These are phyloP conservation scores for Rosa rugosa DNA, from an alignment of 306 rosid genomes.

Conservation along the genomic window DNA sequence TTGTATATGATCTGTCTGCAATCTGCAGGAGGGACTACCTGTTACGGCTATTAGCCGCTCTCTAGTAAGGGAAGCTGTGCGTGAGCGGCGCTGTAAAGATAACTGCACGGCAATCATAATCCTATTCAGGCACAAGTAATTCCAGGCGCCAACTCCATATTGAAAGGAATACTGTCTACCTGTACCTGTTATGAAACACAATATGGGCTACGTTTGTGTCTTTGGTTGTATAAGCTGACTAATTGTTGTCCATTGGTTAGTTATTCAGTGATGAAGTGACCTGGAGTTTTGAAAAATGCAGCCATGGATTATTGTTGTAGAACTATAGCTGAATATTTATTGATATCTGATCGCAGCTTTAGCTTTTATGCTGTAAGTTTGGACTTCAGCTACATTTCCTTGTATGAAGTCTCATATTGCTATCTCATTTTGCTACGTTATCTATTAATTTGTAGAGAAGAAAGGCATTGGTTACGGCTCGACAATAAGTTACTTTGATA, in stretches of 20 bases:
- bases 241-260: background rate
- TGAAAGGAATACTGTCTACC: background rate
- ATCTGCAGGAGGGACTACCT: conserved; percentile 65
- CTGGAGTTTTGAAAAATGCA: background rate
- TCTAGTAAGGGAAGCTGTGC: conserved; percentile 79
- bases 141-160: conserved; percentile 27
- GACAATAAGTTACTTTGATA: background rate
- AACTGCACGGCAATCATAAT: conserved; percentile 80
- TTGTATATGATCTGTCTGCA: background rate
- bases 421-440: background rate
- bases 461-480: background rate
- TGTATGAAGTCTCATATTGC: background rate
- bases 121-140: conserved; percentile 52
- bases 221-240: background rate
- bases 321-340: background rate
- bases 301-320: background rate
- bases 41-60: conserved; percentile 63
- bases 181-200: background rate
- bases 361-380: background rate
- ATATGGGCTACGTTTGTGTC: background rate
- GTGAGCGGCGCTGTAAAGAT: conserved; percentile 85
- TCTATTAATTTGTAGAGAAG: background rate
- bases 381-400: background rate
- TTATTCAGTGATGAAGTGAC: background rate
- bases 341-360: background rate